Conservation (phyloP, 352 stramenopile genomes). For the Phytophthora hybrid region DNA sequence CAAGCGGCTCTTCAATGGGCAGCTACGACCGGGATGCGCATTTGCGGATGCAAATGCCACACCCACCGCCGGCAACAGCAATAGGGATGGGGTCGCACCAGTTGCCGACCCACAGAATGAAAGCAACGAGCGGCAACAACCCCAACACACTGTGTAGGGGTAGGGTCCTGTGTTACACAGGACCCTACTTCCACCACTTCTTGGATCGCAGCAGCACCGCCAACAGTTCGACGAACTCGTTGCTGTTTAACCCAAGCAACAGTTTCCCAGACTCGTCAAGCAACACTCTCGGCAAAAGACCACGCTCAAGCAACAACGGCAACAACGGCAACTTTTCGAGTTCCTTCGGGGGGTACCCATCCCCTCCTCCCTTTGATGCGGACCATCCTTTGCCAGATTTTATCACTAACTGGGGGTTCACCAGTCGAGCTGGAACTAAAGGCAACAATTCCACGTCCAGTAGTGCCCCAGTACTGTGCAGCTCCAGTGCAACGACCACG, state of each 20-base stretch:
- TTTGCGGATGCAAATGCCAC: constrained; percentile 58
- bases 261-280: constrained; percentile 18
- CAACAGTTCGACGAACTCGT: constrained; percentile 34
- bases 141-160: no score
- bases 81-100: constrained; percentile 31
- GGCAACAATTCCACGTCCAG: constrained; percentile 17
- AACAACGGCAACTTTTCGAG: constrained; percentile 35
- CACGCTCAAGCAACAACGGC: constrained; percentile 23
- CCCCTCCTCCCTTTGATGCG: constrained; percentile 43
- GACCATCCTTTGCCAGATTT: constrained; percentile 63
- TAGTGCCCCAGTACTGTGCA: constrained; percentile 1
- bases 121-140: constrained; percentile 15
- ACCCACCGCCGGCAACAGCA: constrained; percentile 12
- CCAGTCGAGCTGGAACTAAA: constrained; percentile 20
- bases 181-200: constrained; percentile 44
- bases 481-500: constrained; percentile 8
- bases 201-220: constrained; percentile 34
- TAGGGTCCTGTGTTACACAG: no score
- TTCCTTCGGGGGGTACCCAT: constrained; percentile 36
- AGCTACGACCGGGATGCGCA: constrained; percentile 67
- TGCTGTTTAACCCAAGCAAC: constrained; percentile 25
- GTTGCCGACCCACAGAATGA: constrained; percentile 33
- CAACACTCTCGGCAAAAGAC: constrained; percentile 28
- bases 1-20: constrained; percentile 48
- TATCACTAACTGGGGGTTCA: constrained; percentile 48